These are phyloP conservation scores for Hypoxylon subgilvum DNA, from an alignment of 495 filamentous ascomycete genomes.

Conservation along the genomic window DNA sequence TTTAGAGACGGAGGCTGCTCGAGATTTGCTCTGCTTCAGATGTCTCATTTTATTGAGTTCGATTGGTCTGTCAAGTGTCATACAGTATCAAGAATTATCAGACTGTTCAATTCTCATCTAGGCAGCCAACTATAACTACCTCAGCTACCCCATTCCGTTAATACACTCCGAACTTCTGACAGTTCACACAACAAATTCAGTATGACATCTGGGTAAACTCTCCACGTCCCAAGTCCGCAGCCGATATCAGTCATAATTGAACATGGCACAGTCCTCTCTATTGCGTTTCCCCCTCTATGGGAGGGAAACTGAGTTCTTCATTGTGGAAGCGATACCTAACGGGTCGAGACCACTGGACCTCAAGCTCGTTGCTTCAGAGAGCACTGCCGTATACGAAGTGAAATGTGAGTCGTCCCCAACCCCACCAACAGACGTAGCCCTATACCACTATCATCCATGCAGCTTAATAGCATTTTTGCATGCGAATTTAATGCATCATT, in stretches of 20 bases:
- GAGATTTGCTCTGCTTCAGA: neutral
- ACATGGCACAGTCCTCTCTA: constrained; percentile 32
- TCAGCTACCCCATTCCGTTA: too few relatives aligned
- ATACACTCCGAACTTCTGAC: too few relatives aligned
- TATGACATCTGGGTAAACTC: too few relatives aligned
- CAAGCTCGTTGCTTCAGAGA: constrained; percentile 39
- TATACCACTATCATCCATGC: constrained; percentile 1
- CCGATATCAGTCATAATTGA: neutral
- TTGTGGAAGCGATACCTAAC: constrained; percentile 33
- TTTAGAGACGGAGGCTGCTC: too few relatives aligned
- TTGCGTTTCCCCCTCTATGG: constrained; percentile 39
- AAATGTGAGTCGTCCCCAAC: constrained; percentile 35
- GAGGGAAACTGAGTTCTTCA: constrained; percentile 32
- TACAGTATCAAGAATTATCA: too few relatives aligned
- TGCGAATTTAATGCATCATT: constrained; percentile 17
- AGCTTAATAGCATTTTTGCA: constrained; percentile 12
- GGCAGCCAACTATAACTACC: too few relatives aligned
- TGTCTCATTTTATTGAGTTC: too few relatives aligned
- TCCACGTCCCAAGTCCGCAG: too few relatives aligned
- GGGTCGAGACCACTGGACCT: constrained; percentile 39
- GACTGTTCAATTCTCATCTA: too few relatives aligned
- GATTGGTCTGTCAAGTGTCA: too few relatives aligned
- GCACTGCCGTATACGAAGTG: constrained; percentile 38
- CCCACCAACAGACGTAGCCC: neutral
- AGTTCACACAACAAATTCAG: too few relatives aligned